These are phyloP conservation scores for Cyberlindnera mycetangii DNA, from an alignment of 805 yeast species.

Conservation along the genomic window DNA sequence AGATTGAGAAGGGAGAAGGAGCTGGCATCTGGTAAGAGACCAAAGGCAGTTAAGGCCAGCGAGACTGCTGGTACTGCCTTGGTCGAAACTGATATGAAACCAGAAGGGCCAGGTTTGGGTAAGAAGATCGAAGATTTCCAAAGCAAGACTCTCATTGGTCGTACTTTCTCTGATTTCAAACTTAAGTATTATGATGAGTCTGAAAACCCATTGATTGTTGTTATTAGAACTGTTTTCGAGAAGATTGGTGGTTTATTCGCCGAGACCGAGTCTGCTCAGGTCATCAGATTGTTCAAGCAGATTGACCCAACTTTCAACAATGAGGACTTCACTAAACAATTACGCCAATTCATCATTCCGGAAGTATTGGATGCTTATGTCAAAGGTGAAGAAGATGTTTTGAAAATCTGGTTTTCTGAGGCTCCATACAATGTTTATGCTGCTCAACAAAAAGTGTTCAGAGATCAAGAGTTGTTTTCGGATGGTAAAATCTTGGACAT, in stretches of 20 bases:
- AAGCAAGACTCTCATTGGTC: constrained; percentile 68
- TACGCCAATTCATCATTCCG: constrained; percentile 91
- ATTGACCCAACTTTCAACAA: constrained; percentile 87
- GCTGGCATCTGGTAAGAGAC: constrained; percentile 54
- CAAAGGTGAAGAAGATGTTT: constrained; percentile 78
- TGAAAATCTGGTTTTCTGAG: constrained; percentile 91
- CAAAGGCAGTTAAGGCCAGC: constrained; percentile 69
- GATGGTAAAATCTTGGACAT: constrained; percentile 92
- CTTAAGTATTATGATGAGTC: constrained; percentile 16
- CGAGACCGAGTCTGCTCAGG: constrained; percentile 95
- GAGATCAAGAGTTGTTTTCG: constrained; percentile 86
- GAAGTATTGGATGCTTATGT: constrained; percentile 94
- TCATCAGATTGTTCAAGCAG: constrained; percentile 76
- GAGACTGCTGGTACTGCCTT: constrained; percentile 81
- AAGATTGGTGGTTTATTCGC: constrained; percentile 78
- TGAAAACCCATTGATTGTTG: constrained; percentile 62
- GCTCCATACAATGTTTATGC: constrained; percentile 95
- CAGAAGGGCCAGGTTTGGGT: constrained; percentile 64
- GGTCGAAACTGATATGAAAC: constrained; percentile 77
- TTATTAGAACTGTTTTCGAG: constrained; percentile 74
- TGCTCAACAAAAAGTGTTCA: constrained; percentile 88
- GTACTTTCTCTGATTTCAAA: constrained; percentile 48
- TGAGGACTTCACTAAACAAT: constrained; percentile 74
- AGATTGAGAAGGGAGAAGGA: constrained; percentile 64
- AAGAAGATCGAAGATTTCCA: constrained; percentile 66